Base-by-base conservation (phyloP, 495 filamentous ascomycete species). In the Penicillium cataractarum region DNA sequence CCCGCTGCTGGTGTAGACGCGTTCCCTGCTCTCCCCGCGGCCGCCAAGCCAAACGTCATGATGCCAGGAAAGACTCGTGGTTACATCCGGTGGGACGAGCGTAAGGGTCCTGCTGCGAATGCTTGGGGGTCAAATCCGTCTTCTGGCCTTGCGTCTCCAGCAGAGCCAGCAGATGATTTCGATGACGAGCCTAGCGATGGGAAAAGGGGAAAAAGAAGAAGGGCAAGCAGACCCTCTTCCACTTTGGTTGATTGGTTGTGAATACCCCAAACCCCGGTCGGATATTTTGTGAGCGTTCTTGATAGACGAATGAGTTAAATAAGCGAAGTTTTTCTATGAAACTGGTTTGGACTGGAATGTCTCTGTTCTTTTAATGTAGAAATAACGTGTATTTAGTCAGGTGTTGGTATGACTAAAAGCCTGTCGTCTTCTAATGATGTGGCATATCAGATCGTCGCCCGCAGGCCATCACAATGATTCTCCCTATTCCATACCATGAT, bases 1-100 rank as follows among this genome's bases (percentile, higher is more conserved):
- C 54, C 63, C 26, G 19, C 39, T 0, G 49, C 35, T 9, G 27
- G 65, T 7, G 66, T 73, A 9, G 74, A 76, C 49, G 87, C 89
- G 0, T 97, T 97, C 71, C 93, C 93, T 2, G 88, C 92, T 4
- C 83, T 97, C 6, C 93, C 93, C 0, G 78, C 86, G 0, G 92
- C 90, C 9, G 79, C 87, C 0, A 96, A 92, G 67, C 92, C 92
- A 1, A 87, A 87, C 59, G 90, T 87, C 6, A 85, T 91, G 7
- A 90, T 95, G 64, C 91, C 91, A 26, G 92, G 92, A 1, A 90
- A 93, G 64, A 89, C 89, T 0, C 82, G 83, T 2, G 86, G 89
- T 0, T 88, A 84, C 22, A 87, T 95, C 32, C 83, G 89, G 49
- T 82, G 92, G 74, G 88, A 92, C 61, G 78, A 86, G 35, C 81